A percentile compares a stretch with the other conserved stretches of the same genome.
Evolutionary conservation across 331 rosid genomes (phyloP).

Genomic region (Stylosanthes scabra): DNA sequence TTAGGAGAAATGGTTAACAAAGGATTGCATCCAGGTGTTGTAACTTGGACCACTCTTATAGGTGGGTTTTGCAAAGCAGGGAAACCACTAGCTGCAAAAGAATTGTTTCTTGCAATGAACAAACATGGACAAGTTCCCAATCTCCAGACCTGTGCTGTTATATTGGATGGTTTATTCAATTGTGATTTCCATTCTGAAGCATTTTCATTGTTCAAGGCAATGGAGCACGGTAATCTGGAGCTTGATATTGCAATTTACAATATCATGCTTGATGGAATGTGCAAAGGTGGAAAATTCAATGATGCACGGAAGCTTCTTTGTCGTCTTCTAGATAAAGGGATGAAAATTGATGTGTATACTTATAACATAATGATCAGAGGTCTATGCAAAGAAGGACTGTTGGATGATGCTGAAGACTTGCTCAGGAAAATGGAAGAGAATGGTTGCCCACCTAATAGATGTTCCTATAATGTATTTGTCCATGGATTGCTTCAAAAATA

Average conservation of each 20-base stretch:
- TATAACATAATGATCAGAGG: conserved; percentile 43
- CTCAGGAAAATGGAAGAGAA: conserved; percentile 39
- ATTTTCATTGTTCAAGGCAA: conserved; percentile 26
- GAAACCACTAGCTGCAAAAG: conserved; percentile 41
- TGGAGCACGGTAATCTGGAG: conserved; percentile 31
- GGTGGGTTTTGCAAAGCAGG: conserved; percentile 38
- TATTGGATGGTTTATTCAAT: conserved; percentile 41
- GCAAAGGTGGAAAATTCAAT: conserved; percentile 32
- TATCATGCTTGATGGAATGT: conserved; percentile 44
- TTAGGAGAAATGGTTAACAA: conserved; percentile 38
- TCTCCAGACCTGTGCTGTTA: conserved; percentile 35
- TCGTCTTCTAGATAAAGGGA: conserved; percentile 18
- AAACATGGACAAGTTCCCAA: conserved; percentile 39
- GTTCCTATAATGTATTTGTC: conserved; percentile 39
- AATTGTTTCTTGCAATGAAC: conserved; percentile 38
- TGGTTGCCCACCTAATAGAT: conserved; percentile 34
- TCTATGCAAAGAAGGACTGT: conserved; percentile 35
- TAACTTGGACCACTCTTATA: conserved; percentile 38
- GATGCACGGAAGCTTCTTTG: conserved; percentile 34
- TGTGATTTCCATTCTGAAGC: conserved; percentile 40
- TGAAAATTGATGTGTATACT: conserved; percentile 35
- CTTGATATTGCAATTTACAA: conserved; percentile 41
- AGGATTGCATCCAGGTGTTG: conserved; percentile 38
- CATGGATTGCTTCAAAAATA: conserved; percentile 37
- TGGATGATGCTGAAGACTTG: conserved; percentile 43